Percentiles rank a stretch among this genome's conserved stretches.
phyloP scores from a whole-genome alignment of 2,329 filamentous ascomycete genomes.

The Venturia effusa region DNA sequence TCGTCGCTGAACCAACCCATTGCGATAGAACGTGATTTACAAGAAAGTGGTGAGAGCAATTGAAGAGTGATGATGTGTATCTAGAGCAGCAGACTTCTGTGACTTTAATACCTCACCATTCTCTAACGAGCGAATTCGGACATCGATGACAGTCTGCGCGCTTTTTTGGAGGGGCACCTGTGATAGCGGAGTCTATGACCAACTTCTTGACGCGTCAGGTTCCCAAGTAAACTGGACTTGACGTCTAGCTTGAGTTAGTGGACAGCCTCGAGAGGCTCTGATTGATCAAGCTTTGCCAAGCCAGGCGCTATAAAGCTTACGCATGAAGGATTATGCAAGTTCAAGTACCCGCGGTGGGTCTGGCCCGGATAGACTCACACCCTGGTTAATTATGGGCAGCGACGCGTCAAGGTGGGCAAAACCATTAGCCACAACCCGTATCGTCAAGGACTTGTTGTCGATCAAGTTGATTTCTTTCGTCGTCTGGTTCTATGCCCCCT shows the following conservation, averaged over 20 bases:
- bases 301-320: not conserved
- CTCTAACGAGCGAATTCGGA: not conserved
- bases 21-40: not conserved
- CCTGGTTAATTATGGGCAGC: not conserved
- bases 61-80: not conserved
- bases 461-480: too few relatives aligned
- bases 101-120: not conserved
- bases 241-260: not conserved
- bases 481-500: too few relatives aligned
- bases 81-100: not conserved
- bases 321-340: not conserved
- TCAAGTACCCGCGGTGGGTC: not conserved
- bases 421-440: not conserved
- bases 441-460: not conserved
- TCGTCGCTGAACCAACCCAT: constrained; percentile 4
- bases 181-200: not conserved
- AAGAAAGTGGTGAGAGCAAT: not conserved
- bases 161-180: not conserved
- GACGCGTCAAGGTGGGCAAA: not conserved
- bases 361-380: not conserved
- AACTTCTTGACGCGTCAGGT: not conserved
- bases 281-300: constrained; percentile 6
- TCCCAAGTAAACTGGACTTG: not conserved
- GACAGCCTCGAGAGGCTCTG: not conserved
- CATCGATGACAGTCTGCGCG: not conserved